Evolutionary conservation across 192 early-diverging fungal genomes (phyloP).

Genomic region (Paraglomus brasilianum): DNA sequence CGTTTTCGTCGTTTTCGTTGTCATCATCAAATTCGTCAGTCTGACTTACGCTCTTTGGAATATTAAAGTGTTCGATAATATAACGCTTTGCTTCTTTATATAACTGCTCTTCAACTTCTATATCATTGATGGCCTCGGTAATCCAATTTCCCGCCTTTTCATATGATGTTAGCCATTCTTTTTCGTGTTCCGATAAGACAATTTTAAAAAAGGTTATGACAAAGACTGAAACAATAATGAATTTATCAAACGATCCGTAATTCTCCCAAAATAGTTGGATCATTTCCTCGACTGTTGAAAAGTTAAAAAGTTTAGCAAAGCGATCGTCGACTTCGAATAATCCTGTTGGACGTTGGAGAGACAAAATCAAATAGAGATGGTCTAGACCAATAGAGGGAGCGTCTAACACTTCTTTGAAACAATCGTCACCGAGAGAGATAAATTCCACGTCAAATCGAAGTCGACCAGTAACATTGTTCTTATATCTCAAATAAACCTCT

Average conservation of each 20-base stretch:
- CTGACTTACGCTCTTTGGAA: not conserved
- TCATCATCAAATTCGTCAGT: too few species aligned
- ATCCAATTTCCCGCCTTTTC: slow-evolving; percentile 6
- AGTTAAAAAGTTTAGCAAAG: slow-evolving; percentile 18
- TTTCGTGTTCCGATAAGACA: slow-evolving; percentile 1
- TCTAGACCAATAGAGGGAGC: not conserved
- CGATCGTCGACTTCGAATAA: slow-evolving; percentile 9
- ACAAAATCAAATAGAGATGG: slow-evolving; percentile 3
- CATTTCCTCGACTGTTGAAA: not conserved
- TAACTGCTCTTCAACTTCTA: slow-evolving; percentile 20
- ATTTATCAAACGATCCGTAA: not conserved
- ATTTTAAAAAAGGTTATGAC: slow-evolving; percentile 20
- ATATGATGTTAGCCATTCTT: slow-evolving; percentile 15
- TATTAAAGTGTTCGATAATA: slow-evolving; percentile 21
- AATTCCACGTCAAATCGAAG: slow-evolving; percentile 59
- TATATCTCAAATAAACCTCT: slow-evolving; percentile 22
- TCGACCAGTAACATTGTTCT: slow-evolving; percentile 57
- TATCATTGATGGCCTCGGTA: slow-evolving; percentile 1
- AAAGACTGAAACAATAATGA: slow-evolving; percentile 2
- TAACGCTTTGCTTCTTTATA: not conserved
- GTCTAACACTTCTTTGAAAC: not conserved
- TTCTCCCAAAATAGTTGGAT: not conserved
- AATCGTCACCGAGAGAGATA: slow-evolving; percentile 42
- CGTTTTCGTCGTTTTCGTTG: too few species aligned
- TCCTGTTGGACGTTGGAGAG: slow-evolving; percentile 23